Evolutionary conservation across 78 protist species (phyloP).

Genomic region (Dictyostelium capitatum): DNA sequence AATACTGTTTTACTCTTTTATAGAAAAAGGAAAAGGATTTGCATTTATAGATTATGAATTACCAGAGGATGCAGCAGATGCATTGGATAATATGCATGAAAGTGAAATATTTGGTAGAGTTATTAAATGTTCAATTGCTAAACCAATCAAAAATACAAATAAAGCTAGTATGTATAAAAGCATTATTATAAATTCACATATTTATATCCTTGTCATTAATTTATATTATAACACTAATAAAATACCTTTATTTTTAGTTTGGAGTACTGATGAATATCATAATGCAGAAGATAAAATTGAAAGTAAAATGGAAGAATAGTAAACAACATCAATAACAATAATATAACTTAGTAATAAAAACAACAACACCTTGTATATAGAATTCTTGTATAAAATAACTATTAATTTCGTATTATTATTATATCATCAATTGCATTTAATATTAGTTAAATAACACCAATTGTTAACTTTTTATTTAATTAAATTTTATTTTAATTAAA

Average conservation of each 20-base stretch:
- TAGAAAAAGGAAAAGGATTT: slow-evolving; percentile 87
- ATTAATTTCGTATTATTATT: too few relatives aligned
- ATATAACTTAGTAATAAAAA: too few relatives aligned
- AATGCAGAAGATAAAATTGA: not conserved
- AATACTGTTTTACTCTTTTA: not conserved
- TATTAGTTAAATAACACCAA: too few relatives aligned
- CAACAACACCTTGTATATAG: too few relatives aligned
- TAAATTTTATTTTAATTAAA: too few relatives aligned
- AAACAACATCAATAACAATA: too few relatives aligned
- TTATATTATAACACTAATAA: not conserved
- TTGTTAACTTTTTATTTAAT: too few relatives aligned
- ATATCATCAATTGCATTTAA: too few relatives aligned
- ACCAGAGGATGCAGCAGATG: slow-evolving; percentile 89
- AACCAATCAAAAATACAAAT: slow-evolving; percentile 62
- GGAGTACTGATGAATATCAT: slow-evolving; percentile 60
- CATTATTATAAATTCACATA: not conserved
- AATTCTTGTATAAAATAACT: too few relatives aligned
- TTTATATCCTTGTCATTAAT: not conserved
- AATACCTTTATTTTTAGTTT: slow-evolving; percentile 9
- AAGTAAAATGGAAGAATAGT: too few relatives aligned
- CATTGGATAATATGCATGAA: slow-evolving; percentile 94
- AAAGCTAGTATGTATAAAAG: slow-evolving; percentile 35
- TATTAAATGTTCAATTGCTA: slow-evolving; percentile 69
- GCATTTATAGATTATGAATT: slow-evolving; percentile 90
- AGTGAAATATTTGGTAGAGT: slow-evolving; percentile 93